Percentiles rank a stretch among this genome's conserved stretches.
phyloP scores from a whole-genome alignment of 2,329 filamentous ascomycete genomes.

The Penicillium sp. region DNA sequence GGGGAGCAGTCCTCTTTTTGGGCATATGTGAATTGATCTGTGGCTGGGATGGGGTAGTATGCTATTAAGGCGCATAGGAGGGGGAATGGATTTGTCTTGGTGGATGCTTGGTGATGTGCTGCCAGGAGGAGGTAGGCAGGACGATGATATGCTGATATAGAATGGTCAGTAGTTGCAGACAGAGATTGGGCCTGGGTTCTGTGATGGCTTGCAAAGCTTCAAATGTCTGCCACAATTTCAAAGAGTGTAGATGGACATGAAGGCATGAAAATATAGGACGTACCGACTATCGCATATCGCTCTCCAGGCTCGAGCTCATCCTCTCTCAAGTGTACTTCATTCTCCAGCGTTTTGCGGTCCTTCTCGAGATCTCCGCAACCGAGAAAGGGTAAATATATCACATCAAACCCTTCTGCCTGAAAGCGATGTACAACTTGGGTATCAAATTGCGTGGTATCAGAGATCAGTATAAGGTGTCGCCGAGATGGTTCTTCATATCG shows the following conservation, averaged over 20 bases:
- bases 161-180: not conserved
- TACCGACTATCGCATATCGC: slow-evolving; percentile 61
- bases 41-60: slow-evolving; percentile 51
- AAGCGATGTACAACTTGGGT: slow-evolving; percentile 52
- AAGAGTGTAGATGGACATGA: not conserved
- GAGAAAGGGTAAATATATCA: slow-evolving; percentile 54
- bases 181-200: not conserved
- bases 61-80: slow-evolving; percentile 59
- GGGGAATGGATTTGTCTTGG: slow-evolving; percentile 56
- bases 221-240: not conserved
- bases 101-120: slow-evolving; percentile 32
- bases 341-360: slow-evolving; percentile 49
- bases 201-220: not conserved
- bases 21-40: slow-evolving; percentile 8
- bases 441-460: slow-evolving; percentile 49
- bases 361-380: slow-evolving; percentile 40
- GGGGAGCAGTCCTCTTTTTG: slow-evolving; percentile 27
- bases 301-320: slow-evolving; percentile 56
- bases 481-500: slow-evolving; percentile 16
- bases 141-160: slow-evolving; percentile 54
- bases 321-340: slow-evolving; percentile 50
- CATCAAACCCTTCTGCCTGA: slow-evolving; percentile 58
- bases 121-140: slow-evolving; percentile 58
- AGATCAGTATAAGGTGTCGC: slow-evolving; percentile 33
- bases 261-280: slow-evolving; percentile 6